Evolutionary conservation across 2,329 filamentous ascomycete species (phyloP), one percentile per base, ranked within the genome.

Genomic region (Chaetomium sp.): DNA sequence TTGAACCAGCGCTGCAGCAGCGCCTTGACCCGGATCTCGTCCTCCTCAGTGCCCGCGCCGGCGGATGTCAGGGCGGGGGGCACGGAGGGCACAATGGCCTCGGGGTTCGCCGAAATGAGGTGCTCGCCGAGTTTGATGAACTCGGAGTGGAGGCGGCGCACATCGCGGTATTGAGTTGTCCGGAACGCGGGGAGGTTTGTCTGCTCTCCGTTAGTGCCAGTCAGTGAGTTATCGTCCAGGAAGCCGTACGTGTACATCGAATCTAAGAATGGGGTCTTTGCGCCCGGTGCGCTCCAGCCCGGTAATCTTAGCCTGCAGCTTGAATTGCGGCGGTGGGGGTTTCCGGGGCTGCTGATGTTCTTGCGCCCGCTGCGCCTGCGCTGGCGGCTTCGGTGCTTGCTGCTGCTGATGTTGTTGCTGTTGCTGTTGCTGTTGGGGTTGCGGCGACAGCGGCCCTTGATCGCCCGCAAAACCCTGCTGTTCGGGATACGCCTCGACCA

Each of bases 151-250:
- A 96, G 90, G 66, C 95, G 91, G 72, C 95, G 91, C 70, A 99
- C 93, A 78, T 99, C 95, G 74, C 95, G 93, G 80, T 97, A 99
- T 77, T 99, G 95, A 5, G 95, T 99, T 0, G 95, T 99, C 72
- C 95, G 88, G 78, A 97, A 99, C 71, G 94, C 94, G 60, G 94
- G 93, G n/a, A 99, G 90, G 78, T 99, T 99, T 70, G 95, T 99
- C 95, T 99, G 64, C 49, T 31, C 42, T 57, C 27, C 27, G 70
- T 75, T 67, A 76, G 72, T n/a, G 25, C 55, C 35, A 51, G 33
- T 12, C 29, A 9, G 51, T 5, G 7, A 13, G 1, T 19, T 19
- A 12, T 31, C 10, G 13, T 23, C 9, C 9, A 35, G n/a, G 16
- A 5, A 7, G 16, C 19, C 89, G 75, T 88, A 98, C 95, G 79